These are phyloP conservation scores for Karstenula rhodostoma DNA, from an alignment of 2,329 filamentous ascomycete genomes.

Conservation along the genomic window DNA sequence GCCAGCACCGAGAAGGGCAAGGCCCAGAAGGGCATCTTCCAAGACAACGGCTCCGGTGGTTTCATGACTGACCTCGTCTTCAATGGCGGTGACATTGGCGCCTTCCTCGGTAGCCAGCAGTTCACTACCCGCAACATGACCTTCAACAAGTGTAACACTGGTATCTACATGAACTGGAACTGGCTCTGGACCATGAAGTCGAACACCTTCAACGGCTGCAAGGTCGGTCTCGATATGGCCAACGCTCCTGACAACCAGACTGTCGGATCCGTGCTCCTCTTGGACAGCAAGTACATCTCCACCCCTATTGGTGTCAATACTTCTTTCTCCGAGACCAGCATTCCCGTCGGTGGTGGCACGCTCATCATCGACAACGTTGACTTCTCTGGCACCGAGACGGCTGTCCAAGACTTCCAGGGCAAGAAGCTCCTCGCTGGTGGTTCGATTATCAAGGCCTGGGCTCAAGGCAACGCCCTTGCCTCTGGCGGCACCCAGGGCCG, in stretches of 20 bases:
- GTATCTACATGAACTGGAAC: conserved; percentile 64
- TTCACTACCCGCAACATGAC: conserved; percentile 62
- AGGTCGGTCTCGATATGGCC: conserved; percentile 60
- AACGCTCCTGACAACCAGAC: conserved; percentile 69
- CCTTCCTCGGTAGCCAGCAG: conserved; percentile 71
- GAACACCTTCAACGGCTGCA: conserved; percentile 57
- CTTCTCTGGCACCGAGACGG: conserved; percentile 73
- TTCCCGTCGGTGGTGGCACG: conserved; percentile 77
- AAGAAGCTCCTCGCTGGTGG: conserved; percentile 74
- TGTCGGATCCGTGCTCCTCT: conserved; percentile 83
- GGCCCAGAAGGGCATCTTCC: conserved; percentile 66
- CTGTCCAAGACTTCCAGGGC: conserved; percentile 68
- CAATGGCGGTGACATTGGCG: conserved; percentile 67
- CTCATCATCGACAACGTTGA: conserved; percentile 91
- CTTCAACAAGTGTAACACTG: conserved; percentile 59
- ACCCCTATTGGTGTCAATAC: conserved; percentile 81
- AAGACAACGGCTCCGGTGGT: conserved; percentile 68
- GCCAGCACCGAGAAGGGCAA: conserved; percentile 45
- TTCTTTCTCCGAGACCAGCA: conserved; percentile 73
- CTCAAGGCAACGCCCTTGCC: conserved; percentile 79
- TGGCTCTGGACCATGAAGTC: conserved; percentile 61
- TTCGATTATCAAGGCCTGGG: conserved; percentile 73
- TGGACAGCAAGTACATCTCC: conserved; percentile 81
- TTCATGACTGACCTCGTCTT: conserved; percentile 68
- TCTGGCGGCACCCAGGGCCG: conserved; percentile 52